Percentiles rank a stretch among this genome's conserved stretches.
Conservation (phyloP, 352 stramenopile genomes). For the Thalassiosira sp. region DNA sequence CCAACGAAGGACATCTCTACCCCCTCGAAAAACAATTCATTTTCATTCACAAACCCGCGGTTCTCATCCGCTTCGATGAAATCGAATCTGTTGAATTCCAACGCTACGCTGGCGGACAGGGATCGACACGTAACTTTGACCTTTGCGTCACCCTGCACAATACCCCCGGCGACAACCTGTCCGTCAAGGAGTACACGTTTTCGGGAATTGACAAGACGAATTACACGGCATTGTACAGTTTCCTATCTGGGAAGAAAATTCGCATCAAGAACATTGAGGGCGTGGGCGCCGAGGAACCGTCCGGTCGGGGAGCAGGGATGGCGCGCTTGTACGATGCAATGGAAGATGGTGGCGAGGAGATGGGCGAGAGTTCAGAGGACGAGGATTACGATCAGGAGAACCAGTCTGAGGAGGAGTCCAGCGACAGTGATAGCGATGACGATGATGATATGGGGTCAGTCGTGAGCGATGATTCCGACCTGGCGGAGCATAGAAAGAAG, state of each 20-base stretch:
- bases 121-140: constrained; percentile 94
- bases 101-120: constrained; percentile 90
- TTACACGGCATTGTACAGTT: constrained; percentile 92
- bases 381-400: constrained; percentile 90
- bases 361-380: constrained; percentile 88
- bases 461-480: constrained; percentile 79
- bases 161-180: constrained; percentile 74
- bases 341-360: constrained; percentile 86
- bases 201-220: constrained; percentile 94
- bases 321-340: constrained; percentile 86
- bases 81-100: constrained; percentile 98
- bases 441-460: constrained; percentile 78
- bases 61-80: constrained; percentile 98
- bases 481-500: constrained; percentile 66
- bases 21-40: constrained; percentile 98
- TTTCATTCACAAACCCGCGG: constrained; percentile 99
- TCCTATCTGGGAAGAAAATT: constrained; percentile 94
- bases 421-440: constrained; percentile 85
- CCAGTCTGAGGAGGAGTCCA: constrained; percentile 64
- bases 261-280: constrained; percentile 90
- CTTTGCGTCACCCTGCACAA: constrained; percentile 91
- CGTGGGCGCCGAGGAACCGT: constrained; percentile 28
- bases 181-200: constrained; percentile 90
- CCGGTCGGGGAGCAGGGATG: constrained; percentile 3
- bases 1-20: constrained; percentile 96